These are phyloP conservation scores for Alternaria consortialis DNA, from an alignment of 2,329 filamentous ascomycete genomes.

Conservation along the genomic window DNA sequence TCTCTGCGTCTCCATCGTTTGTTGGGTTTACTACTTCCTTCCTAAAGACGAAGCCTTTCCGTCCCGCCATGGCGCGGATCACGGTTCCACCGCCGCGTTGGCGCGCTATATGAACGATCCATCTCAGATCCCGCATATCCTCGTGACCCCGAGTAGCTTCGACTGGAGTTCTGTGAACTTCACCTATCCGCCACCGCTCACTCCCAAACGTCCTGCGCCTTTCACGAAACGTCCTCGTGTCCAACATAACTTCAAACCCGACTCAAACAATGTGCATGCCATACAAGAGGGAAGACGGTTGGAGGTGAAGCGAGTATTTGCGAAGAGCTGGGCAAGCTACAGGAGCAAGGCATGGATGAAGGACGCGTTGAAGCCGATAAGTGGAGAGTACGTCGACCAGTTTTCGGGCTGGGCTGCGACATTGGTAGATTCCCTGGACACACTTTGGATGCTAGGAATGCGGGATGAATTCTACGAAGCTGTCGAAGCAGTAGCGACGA, in stretches of 20 bases:
- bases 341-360: slow-evolving; percentile 56
- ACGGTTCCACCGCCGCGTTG: slow-evolving; percentile 32
- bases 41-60: slow-evolving; percentile 24
- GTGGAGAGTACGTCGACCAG: slow-evolving; percentile 49
- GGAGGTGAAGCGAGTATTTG: slow-evolving; percentile 49
- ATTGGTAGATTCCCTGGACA: slow-evolving; percentile 58
- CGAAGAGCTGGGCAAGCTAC: slow-evolving; percentile 57
- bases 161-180: slow-evolving; percentile 44
- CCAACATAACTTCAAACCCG: slow-evolving; percentile 40
- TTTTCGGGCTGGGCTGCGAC: slow-evolving; percentile 61
- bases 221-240: slow-evolving; percentile 44
- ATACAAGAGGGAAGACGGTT: slow-evolving; percentile 37
- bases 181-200: slow-evolving; percentile 37
- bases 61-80: slow-evolving; percentile 9
- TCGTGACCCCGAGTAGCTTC: slow-evolving; percentile 40
- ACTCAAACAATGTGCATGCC: slow-evolving; percentile 24
- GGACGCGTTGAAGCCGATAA: slow-evolving; percentile 57
- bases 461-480: slow-evolving; percentile 59
- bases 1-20: slow-evolving; percentile 34
- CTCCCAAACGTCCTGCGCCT: slow-evolving; percentile 40
- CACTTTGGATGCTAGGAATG: slow-evolving; percentile 59
- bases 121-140: slow-evolving; percentile 31
- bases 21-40: slow-evolving; percentile 41
- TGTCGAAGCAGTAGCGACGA: slow-evolving; percentile 54
- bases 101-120: slow-evolving; percentile 47